Conservation (phyloP, 495 filamentous ascomycete genomes). For the Paragyromitra xinjiangensis region DNA sequence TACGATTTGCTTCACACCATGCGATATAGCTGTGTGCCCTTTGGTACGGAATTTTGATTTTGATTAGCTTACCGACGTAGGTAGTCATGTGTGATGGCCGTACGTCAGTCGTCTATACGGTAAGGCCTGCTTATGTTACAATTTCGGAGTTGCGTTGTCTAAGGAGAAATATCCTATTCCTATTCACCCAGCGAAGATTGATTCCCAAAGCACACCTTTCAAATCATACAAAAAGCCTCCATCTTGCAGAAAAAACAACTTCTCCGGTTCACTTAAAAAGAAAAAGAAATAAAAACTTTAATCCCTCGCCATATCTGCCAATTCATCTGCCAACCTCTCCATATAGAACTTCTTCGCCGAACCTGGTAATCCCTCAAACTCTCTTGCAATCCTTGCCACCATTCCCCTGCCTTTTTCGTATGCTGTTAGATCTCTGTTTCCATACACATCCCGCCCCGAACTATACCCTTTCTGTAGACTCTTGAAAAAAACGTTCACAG, state of each 20-base stretch:
- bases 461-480: slow-evolving; percentile 75
- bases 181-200: not conserved
- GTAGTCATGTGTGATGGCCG: too few relatives aligned
- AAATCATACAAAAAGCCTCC: not conserved
- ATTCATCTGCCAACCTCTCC: slow-evolving; percentile 74
- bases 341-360: slow-evolving; percentile 79
- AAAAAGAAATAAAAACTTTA: slow-evolving; percentile 11
- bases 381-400: slow-evolving; percentile 71
- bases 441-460: slow-evolving; percentile 82
- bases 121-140: too few relatives aligned
- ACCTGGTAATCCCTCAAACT: slow-evolving; percentile 72
- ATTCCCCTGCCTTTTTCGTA: slow-evolving; percentile 83
- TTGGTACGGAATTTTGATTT: not conserved
- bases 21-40: not conserved
- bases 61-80: not conserved
- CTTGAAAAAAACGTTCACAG: slow-evolving; percentile 86
- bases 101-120: too few relatives aligned
- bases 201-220: not conserved
- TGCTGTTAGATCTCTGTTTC: slow-evolving; percentile 82
- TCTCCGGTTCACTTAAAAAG: not conserved
- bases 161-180: too few relatives aligned
- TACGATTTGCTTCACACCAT: not conserved
- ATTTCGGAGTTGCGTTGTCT: not conserved
- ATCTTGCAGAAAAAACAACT: not conserved
- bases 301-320: slow-evolving; percentile 59